These are phyloP conservation scores for Globisporangium alternatum DNA, from an alignment of 352 stramenopile genomes.

Conservation along the genomic window DNA sequence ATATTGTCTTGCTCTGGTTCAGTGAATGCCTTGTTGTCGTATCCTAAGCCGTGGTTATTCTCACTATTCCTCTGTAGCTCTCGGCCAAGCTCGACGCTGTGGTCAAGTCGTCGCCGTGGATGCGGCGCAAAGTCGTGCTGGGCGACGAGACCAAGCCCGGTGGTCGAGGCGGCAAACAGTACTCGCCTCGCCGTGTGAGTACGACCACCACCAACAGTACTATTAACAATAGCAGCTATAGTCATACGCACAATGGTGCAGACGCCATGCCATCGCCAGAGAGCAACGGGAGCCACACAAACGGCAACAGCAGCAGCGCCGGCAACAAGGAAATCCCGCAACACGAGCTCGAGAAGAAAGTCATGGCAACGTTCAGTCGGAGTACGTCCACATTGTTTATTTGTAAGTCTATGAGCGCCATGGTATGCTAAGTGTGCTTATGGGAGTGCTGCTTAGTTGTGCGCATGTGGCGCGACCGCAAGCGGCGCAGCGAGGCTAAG, in stretches of 20 bases:
- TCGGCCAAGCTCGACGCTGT: slow-evolving; percentile 61
- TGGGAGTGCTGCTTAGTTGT: slow-evolving; percentile 34
- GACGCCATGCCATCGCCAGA: background rate
- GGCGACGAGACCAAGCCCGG: slow-evolving; percentile 30
- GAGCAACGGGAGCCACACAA: background rate
- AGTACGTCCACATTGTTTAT: slow-evolving; percentile 28
- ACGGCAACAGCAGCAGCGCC: background rate
- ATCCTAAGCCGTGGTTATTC: background rate
- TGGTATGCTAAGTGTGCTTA: background rate
- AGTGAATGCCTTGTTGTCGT: background rate
- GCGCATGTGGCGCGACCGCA: slow-evolving; percentile 56
- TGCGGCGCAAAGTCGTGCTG: slow-evolving; percentile 58
- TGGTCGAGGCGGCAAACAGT: slow-evolving; percentile 17
- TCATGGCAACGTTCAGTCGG: slow-evolving; percentile 52
- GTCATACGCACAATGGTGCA: background rate
- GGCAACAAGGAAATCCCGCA: slow-evolving; percentile 18
- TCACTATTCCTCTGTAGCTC: slow-evolving; percentile 24
- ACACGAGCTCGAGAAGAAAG: slow-evolving; percentile 31
- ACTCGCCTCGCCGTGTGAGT: slow-evolving; percentile 23
- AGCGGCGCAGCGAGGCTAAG: slow-evolving; percentile 39
- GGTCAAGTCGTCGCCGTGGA: slow-evolving; percentile 48
- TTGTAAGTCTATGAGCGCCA: background rate
- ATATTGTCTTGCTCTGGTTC: background rate
- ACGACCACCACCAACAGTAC: background rate
- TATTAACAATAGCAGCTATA: background rate